Conservation (phyloP, 2,329 filamentous ascomycete species). For the Gnomoniopsis sp. region DNA sequence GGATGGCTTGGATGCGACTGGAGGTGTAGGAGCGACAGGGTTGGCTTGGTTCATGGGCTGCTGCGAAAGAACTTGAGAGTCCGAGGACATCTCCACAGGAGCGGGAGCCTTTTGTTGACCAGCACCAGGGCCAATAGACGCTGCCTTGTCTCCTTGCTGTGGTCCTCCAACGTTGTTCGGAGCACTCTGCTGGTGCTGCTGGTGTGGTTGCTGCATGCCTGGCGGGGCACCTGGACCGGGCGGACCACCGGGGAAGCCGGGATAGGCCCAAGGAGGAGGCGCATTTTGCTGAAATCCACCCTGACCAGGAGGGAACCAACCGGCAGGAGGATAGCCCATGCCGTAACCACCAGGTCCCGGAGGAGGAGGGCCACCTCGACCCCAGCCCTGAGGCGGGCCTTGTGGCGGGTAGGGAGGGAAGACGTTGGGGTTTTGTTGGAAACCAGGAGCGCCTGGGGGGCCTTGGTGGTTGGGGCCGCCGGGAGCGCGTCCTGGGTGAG, state of each 20-base stretch:
- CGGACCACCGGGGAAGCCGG: conserved; percentile 55
- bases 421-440: conserved; percentile 21
- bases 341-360: conserved; percentile 41
- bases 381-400: conserved; percentile 28
- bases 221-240: conserved; percentile 28
- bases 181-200: conserved; percentile 28
- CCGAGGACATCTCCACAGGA: conserved; percentile 41
- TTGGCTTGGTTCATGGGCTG: conserved; percentile 41
- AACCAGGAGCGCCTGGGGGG: conserved; percentile 27
- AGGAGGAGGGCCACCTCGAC: conserved; percentile 26
- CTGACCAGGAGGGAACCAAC: conserved; percentile 74
- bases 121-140: conserved; percentile 48
- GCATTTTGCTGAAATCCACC: conserved; percentile 70
- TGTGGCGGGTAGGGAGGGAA: conserved; percentile 26
- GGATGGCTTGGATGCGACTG: conserved; percentile 66
- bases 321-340: conserved; percentile 72
- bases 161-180: conserved; percentile 3
- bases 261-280: conserved; percentile 56
- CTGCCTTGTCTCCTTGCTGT: conserved; percentile 38
- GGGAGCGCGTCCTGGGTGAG: conserved; percentile 27
- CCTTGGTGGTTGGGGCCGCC: conserved; percentile 8
- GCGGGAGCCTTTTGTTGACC: conserved; percentile 43
- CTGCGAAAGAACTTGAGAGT: conserved; percentile 51
- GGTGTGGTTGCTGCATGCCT: conserved; percentile 25
- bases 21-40: conserved; percentile 53